phyloP scores from a whole-genome alignment of 352 stramenopile genomes.

The Pythium aphanidermatum region DNA sequence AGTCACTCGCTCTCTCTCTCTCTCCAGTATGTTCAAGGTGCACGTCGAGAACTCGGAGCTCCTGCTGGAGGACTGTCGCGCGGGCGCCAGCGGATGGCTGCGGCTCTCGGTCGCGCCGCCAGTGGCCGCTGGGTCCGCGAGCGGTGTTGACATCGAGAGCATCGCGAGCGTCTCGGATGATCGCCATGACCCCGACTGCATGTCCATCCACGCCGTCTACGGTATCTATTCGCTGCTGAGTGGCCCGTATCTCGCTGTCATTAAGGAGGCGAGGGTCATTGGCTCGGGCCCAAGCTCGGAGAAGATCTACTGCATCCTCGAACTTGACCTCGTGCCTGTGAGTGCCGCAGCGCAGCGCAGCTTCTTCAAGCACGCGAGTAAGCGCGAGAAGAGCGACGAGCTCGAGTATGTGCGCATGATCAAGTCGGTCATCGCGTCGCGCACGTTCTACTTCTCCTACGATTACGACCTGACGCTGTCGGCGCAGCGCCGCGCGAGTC shows the following conservation, averaged over 20 bases:
- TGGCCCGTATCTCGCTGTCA: conserved; percentile 45
- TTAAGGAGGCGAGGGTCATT: conserved; percentile 53
- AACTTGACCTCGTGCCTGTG: conserved; percentile 45
- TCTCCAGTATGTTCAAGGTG: conserved; percentile 74
- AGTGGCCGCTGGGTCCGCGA: conserved; percentile 4
- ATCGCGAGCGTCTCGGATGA: conserved; percentile 41
- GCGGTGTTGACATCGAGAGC: conserved; percentile 34
- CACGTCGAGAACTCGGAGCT: conserved; percentile 62
- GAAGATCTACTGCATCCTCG: conserved; percentile 55
- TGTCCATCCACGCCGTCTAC: conserved; percentile 50
- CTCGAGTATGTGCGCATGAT: conserved; percentile 54
- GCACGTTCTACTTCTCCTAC: conserved; percentile 69
- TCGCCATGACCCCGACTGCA: conserved; percentile 23
- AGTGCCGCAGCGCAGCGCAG: conserved; percentile 36
- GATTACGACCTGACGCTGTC: conserved; percentile 63
- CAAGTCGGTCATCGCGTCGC: conserved; percentile 31
- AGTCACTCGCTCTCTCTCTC: no score
- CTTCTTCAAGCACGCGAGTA: conserved; percentile 48
- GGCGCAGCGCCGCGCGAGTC: conserved; percentile 35
- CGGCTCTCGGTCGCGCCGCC: conserved; percentile 12
- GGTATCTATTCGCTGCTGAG: conserved; percentile 59
- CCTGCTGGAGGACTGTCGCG: conserved; percentile 76
- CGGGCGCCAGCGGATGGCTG: conserved; percentile 54
- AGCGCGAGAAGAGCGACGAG: conserved; percentile 53
- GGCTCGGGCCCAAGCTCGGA: conserved; percentile 47